Conservation (phyloP, 164 flowering plant species). For the Tetracentron sinense region DNA sequence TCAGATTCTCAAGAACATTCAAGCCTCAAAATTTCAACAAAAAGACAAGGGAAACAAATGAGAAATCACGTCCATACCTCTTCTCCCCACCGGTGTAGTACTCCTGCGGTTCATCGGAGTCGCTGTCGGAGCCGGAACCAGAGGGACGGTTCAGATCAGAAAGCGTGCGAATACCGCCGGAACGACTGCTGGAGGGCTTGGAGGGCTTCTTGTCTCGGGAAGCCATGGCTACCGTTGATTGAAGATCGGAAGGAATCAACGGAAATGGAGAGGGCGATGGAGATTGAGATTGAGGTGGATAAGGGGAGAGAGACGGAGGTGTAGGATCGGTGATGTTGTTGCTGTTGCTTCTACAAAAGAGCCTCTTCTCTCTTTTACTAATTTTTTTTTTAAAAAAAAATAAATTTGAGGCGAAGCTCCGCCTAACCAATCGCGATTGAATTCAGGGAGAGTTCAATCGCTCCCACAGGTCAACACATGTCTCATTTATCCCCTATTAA, state of each 20-base stretch:
- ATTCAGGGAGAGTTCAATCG: too few species aligned
- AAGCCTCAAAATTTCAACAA: background rate
- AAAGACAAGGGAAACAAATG: background rate
- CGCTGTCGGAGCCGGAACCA: constrained; percentile 63
- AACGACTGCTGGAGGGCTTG: constrained; percentile 45
- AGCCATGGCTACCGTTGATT: constrained; percentile 34
- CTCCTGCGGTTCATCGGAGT: constrained; percentile 77
- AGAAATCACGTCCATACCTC: constrained; percentile 38
- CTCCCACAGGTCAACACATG: too few species aligned
- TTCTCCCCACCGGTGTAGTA: constrained; percentile 93
- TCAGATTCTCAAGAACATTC: background rate
- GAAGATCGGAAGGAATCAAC: background rate
- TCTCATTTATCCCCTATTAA: too few species aligned
- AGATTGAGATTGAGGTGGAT: background rate
- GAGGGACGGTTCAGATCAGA: constrained; percentile 70
- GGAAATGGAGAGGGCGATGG: background rate
- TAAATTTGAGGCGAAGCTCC: too few species aligned
- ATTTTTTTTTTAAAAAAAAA: too few species aligned
- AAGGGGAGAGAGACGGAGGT: background rate
- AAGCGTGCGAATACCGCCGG: constrained; percentile 70
- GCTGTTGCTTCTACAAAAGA: too few species aligned
- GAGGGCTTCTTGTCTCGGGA: constrained; percentile 66
- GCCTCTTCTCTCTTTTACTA: too few species aligned
- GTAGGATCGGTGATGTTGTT: background rate
- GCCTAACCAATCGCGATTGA: too few species aligned